Base-by-base conservation (phyloP, 2,329 filamentous ascomycete species). In the Aspergillus clavatus region DNA sequence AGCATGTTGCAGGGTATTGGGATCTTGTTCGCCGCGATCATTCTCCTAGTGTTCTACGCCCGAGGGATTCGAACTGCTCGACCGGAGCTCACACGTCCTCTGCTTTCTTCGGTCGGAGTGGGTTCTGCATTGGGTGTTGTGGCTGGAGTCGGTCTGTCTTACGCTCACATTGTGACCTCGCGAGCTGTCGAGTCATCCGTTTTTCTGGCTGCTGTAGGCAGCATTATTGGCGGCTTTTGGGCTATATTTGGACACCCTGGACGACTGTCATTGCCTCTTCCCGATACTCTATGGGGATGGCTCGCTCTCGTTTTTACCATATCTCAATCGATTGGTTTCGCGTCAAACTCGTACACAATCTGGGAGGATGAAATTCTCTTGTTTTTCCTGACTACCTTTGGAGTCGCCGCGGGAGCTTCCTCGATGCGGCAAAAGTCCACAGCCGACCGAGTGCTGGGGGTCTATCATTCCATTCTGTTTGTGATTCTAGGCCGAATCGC, bases 301-400 rank as follows among this genome's bases (percentile, higher is more conserved):
- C 73, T 95, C 47, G 84, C 88, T 5, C 73, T 88, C 21, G 65
- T 90, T 11, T 89, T 95, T 55, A 89, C 89, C 0, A 66, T 89
- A n/a, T 82, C 86, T 50, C 88, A 95, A 61, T 94, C 89, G n/a
- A 74, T 87, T 41, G 91, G 93, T 6, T 98, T 97, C 65, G 91
- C 91, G 0, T 93, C 93, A 3, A 98, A 98, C 69, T 98, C 93
- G 0, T 98, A 90, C 69, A 97, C 91, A 0, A 95, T 98, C 54
- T 98, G 93, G 90, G 93, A 98, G 71, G 93, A 98, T 61, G 87
- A 89, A 11, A 96, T 96, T 45, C 77, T 95, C 4, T 76, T 95
- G 3, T 95, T 95, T 72, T 91, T 97, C 71, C 80, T 96, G 47
- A 82, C 83, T 2, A 93, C 90, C 0, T 96, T 97, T 62, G 90